Conservation (phyloP, 2,329 filamentous ascomycete genomes). For the Geoglossum cookeanum region DNA sequence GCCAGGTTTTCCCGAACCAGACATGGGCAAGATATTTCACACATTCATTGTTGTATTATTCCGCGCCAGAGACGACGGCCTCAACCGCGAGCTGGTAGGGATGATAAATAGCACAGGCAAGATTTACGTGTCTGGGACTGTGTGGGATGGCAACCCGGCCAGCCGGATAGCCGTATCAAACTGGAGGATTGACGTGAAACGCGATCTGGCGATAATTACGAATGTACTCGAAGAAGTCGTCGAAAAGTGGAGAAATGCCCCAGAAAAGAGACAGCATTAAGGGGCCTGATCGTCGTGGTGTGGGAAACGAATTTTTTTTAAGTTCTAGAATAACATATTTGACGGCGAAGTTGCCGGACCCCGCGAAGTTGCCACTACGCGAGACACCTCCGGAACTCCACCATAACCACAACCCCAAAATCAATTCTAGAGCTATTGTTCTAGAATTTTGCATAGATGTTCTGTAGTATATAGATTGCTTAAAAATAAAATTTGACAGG, state of each 20-base stretch:
- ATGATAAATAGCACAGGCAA: conserved; percentile 54
- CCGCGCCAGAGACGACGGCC: conserved; percentile 40
- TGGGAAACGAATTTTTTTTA: neutral
- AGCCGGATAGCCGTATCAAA: conserved; percentile 73
- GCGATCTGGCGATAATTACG: conserved; percentile 46
- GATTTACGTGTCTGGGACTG: conserved; percentile 70
- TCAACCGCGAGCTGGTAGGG: conserved; percentile 49
- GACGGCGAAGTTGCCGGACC: no score
- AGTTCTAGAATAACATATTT: neutral
- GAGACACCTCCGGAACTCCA: no score
- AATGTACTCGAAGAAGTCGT: conserved; percentile 33
- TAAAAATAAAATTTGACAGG: no score
- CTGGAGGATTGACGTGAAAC: conserved; percentile 54
- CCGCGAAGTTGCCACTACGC: no score
- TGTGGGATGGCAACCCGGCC: conserved; percentile 54
- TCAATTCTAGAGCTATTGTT: no score
- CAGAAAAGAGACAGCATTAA: neutral
- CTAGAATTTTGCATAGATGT: no score
- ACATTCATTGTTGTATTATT: conserved; percentile 57
- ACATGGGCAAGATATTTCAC: neutral
- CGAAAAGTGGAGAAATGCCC: conserved; percentile 7
- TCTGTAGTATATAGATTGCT: no score
- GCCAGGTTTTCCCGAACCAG: conserved; percentile 33
- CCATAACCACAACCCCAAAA: no score
- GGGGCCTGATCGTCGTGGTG: no score